phyloP scores from a whole-genome alignment of 768 basidiomycete genomes.

The Suillus americanus region DNA sequence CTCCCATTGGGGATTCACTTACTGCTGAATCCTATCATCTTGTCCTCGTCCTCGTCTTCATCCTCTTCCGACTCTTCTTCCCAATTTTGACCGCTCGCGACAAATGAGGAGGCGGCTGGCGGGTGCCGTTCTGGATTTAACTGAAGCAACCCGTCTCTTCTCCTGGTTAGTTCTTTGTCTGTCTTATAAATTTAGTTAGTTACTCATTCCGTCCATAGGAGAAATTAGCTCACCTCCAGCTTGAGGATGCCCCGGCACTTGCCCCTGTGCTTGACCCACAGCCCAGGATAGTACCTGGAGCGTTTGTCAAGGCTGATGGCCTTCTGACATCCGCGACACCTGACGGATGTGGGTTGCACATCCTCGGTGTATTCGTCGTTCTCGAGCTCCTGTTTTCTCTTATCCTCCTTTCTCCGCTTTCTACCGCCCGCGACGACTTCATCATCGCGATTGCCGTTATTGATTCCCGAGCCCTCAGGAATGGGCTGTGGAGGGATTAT shows the following conservation, averaged over 20 bases:
- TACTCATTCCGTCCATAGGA: neutral
- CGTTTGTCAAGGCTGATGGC: constrained; percentile 34
- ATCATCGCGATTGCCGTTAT: neutral
- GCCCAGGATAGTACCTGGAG: constrained; percentile 34
- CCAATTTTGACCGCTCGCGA: neutral
- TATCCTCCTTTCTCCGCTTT: constrained; percentile 26
- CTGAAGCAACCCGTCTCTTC: neutral
- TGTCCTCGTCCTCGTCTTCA: neutral
- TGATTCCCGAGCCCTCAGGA: neutral
- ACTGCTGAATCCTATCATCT: neutral
- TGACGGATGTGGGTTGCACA: constrained; percentile 22
- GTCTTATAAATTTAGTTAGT: neutral
- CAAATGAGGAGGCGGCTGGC: neutral
- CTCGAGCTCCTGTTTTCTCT: constrained; percentile 28
- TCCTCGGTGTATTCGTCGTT: constrained; percentile 25
- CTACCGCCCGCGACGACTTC: constrained; percentile 14
- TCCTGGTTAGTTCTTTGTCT: neutral
- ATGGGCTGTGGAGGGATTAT: neutral
- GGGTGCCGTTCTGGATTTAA: neutral
- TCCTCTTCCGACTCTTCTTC: constrained; percentile 19
- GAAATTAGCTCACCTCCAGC: neutral
- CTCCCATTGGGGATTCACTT: neutral
- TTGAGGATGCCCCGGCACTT: constrained; percentile 4
- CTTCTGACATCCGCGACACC: constrained; percentile 27
- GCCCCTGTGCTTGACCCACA: constrained; percentile 33